These are phyloP conservation scores for Strigomonas culicis DNA, from an alignment of 208 protist genomes.

Conservation along the genomic window DNA sequence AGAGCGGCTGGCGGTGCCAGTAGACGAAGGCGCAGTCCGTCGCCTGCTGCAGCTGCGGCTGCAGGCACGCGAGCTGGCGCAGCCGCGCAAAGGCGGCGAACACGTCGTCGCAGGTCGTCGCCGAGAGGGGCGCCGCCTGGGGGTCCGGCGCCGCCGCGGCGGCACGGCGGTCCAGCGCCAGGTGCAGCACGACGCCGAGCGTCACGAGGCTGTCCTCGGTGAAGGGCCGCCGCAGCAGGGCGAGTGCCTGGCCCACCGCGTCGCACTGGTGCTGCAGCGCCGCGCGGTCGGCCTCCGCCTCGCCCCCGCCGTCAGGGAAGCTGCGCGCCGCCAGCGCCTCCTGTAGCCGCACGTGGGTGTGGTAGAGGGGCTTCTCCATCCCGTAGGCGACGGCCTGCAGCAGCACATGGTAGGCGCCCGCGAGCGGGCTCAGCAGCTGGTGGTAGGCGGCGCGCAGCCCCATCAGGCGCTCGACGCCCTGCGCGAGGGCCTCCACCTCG, in stretches of 20 bases:
- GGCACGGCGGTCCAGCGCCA: constrained; percentile 47
- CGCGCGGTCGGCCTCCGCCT: constrained; percentile 14
- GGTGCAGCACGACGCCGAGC: constrained; percentile 53
- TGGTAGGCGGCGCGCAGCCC: constrained; percentile 85
- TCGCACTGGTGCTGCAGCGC: constrained; percentile 45
- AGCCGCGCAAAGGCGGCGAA: constrained; percentile 71
- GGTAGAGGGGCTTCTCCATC: constrained; percentile 68
- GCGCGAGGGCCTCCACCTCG: constrained; percentile 61
- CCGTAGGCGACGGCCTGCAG: constrained; percentile 64
- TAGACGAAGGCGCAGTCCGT: constrained; percentile 90
- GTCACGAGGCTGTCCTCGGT: constrained; percentile 54
- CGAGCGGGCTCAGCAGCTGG: constrained; percentile 66
- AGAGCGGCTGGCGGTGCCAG: constrained; percentile 79
- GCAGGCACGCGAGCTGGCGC: constrained; percentile 51
- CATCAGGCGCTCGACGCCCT: constrained; percentile 85
- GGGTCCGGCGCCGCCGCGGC: constrained; percentile 1
- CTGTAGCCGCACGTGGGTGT: constrained; percentile 28
- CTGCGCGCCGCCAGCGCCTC: background rate
- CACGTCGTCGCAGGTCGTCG: constrained; percentile 48
- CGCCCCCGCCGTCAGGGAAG: background rate
- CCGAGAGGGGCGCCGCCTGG: constrained; percentile 19
- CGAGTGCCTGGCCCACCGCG: constrained; percentile 51
- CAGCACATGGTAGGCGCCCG: constrained; percentile 60
- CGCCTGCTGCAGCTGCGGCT: constrained; percentile 32
- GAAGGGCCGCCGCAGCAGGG: constrained; percentile 57